phyloP scores from a whole-genome alignment of 495 filamentous ascomycete species.

The Aspergillus saccharolyticus region DNA sequence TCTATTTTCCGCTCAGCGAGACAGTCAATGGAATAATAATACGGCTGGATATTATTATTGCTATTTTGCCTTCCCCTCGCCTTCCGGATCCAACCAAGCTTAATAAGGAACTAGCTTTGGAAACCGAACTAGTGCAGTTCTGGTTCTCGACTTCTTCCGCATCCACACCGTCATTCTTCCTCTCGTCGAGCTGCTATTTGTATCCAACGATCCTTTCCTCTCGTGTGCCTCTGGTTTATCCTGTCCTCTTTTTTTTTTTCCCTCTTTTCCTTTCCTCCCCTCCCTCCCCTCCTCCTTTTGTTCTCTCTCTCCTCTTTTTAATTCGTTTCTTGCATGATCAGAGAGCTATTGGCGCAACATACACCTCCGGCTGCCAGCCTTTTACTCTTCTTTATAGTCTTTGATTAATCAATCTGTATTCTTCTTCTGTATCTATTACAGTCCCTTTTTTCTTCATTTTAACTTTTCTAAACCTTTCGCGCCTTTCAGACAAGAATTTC shows the following conservation, averaged over 20 bases:
- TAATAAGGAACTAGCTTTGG: constrained; percentile 15
- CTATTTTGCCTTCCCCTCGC: constrained; percentile 10
- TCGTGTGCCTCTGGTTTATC: constrained; percentile 9
- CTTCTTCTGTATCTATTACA: constrained; percentile 15
- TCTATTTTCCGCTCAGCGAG: not conserved
- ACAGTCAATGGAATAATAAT: not conserved
- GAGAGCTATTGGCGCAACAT: constrained; percentile 3
- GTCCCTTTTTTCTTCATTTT: constrained; percentile 10
- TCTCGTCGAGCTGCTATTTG: constrained; percentile 16
- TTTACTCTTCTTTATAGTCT: constrained; percentile 14
- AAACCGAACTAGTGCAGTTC: constrained; percentile 14
- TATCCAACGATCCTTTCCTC: constrained; percentile 19
- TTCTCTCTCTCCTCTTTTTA: constrained; percentile 10
- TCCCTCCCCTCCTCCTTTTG: constrained; percentile 12
- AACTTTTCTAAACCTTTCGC: not conserved
- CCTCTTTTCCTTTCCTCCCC: not conserved
- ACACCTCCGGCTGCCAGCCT: constrained; percentile 13
- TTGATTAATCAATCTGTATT: constrained; percentile 18
- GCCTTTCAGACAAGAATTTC: not conserved
- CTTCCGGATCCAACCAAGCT: constrained; percentile 15
- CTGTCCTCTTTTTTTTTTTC: constrained; percentile 4
- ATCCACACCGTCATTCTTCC: constrained; percentile 34
- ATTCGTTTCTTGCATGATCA: constrained; percentile 13
- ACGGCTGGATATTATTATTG: not conserved
- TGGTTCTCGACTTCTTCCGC: constrained; percentile 18